Evolutionary conservation across 1,139 yeast genomes (phyloP).

Genomic region (Oligophagozyma castellii): DNA sequence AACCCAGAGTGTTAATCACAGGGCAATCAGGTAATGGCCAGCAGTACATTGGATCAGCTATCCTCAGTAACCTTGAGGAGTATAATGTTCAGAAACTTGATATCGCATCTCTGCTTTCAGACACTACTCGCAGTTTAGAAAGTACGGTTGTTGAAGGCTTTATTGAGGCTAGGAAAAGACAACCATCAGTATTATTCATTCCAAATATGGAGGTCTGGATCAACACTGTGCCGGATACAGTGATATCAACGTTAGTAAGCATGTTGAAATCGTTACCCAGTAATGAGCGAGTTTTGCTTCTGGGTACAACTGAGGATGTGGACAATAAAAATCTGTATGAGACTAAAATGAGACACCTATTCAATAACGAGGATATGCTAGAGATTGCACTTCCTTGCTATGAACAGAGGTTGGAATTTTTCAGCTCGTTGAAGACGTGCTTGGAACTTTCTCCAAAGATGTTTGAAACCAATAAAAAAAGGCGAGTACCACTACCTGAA

Average conservation of each 20-base stretch:
- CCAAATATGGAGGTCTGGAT: conserved; percentile 80
- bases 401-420: conserved; percentile 39
- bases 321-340: conserved; percentile 4
- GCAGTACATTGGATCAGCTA: conserved; percentile 71
- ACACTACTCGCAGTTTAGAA: conserved; percentile 73
- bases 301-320: conserved; percentile 55
- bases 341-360: conserved; percentile 8
- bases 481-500: conserved; percentile 27
- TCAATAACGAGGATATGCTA: conserved; percentile 33
- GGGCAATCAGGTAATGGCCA: conserved; percentile 85
- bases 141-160: conserved; percentile 74
- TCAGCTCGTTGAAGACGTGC: conserved; percentile 38
- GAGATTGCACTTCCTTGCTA: conserved; percentile 32
- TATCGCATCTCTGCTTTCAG: conserved; percentile 64
- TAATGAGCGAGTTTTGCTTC: conserved; percentile 59
- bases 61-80: conserved; percentile 74
- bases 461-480: conserved; percentile 30
- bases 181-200: conserved; percentile 73
- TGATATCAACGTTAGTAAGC: conserved; percentile 59
- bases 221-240: conserved; percentile 50
- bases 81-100: conserved; percentile 82
- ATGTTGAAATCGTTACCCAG: conserved; percentile 56
- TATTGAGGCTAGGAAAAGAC: conserved; percentile 79
- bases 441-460: conserved; percentile 51
- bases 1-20: conserved; percentile 65